Evolutionary conservation across 2,329 filamentous ascomycete species (phyloP), one percentile per base, ranked within the genome.

Genomic region (Zymoseptoria crescenta): DNA sequence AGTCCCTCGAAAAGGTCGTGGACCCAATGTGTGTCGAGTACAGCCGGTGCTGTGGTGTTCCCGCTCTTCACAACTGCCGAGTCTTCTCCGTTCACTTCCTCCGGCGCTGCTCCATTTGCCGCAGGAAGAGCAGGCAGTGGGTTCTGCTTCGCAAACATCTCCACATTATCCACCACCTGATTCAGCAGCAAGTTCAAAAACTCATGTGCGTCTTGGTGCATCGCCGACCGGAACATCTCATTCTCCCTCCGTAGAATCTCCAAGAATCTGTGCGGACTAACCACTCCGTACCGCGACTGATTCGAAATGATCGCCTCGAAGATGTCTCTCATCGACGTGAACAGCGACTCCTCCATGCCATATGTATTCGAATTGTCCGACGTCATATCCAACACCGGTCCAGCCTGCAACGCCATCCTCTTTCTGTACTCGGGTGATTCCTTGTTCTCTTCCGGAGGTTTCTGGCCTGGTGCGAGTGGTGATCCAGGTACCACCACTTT

Each of bases 141-240:
- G 55, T 86, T 76, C 59, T 84, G 81, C 68, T 84, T 87, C 27
- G 91, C 88, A 68, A 92, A 90, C n/a, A 85, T 82, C 75, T 99
- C 94, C 27, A 99, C 91, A 69, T 93, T 96, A 53, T 91, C 84
- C 56, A 99, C 93, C 35, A 99, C 89, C 71, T 96, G 89, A 73
- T 99, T 99, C n/a, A 99, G 80, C 2, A 99, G 81, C 30, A 97
- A 79, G 60, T 96, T 96, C 67, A 97, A 84, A 67, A 99, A 99
- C 72, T 99, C 94, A 74, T 99, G 94, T 1, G 94, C 94, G 72
- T 99, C 94, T 73, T 99, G 94, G 74, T 99, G 94, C 89, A 96
- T 96, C 3, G 92, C 89, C 48, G 91, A 93, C 59, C 91, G 86
- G 70, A 99, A 99, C 87, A 96, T 92, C 74, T 99, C 94, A 72